Evolutionary conservation across 2,329 filamentous ascomycete genomes (phyloP), one percentile per base, ranked within the genome.

Genomic region (Scytalidium lignicola): DNA sequence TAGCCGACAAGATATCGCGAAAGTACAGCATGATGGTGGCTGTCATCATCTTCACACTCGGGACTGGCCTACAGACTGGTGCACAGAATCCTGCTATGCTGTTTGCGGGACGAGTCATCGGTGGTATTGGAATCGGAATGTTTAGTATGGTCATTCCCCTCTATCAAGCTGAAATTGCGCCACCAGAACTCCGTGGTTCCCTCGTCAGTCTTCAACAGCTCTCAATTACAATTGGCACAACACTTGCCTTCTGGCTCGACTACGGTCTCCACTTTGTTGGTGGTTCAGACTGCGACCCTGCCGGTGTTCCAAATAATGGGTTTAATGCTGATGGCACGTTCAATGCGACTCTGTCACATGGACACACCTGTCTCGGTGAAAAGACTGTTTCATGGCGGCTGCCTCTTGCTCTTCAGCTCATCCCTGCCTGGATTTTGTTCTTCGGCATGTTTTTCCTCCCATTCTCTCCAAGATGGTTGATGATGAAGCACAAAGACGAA

Each of bases 141-240:
- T 71, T 70, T 5, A 72, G 70, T 2, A 68, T 72, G 43, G 67
- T 74, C 20, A 67, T 70, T 26, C 66, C 66, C 5, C 55, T 67
- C 10, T 67, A 67, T 49, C 58, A 64, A 18, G 58, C 63, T 18
- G 63, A 67, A 54, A 60, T 62, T 4, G 72, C 76, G 2, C 73
- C 80, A 15, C 81, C 82, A 1, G 80, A 86, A 60, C 72, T 84
- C 20, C 70, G 82, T 51, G 83, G 82, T 37, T 74, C 80, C 9
- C 70, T 85, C 3, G 80, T 85, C 15, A 78, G 75, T 5, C 70
- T 85, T 17, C 81, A 85, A 48, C 81, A 83, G 51, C 71, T 85
- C 15, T 75, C 78, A 3, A 81, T 79, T 48, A 78, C 74, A 2
- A 67, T 78, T 26, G 75, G 74, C 19, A 75, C 79, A 44, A 69